These are phyloP conservation scores for Terfezia boudieri DNA, from an alignment of 495 filamentous ascomycete genomes.

Conservation along the genomic window DNA sequence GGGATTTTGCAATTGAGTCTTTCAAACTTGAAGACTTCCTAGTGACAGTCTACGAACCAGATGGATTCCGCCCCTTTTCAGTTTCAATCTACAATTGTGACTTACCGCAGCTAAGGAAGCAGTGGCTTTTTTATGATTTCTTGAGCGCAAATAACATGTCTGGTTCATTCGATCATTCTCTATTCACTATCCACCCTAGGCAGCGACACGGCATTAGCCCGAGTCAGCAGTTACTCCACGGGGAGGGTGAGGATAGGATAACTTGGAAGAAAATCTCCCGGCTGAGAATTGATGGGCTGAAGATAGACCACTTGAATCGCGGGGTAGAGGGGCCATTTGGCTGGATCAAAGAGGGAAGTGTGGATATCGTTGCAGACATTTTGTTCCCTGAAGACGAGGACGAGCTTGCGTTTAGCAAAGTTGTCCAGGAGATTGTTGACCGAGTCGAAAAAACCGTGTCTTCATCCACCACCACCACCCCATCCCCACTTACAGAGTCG, in stretches of 20 bases:
- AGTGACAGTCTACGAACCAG: slow-evolving; percentile 77
- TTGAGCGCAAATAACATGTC: slow-evolving; percentile 88
- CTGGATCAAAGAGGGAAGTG: slow-evolving; percentile 90
- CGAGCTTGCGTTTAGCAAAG: slow-evolving; percentile 69
- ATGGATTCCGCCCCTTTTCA: slow-evolving; percentile 74
- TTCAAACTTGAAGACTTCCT: slow-evolving; percentile 92
- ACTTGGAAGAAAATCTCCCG: slow-evolving; percentile 86
- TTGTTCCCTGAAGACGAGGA: slow-evolving; percentile 62
- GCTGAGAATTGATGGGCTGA: slow-evolving; percentile 75
- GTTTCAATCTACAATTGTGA: slow-evolving; percentile 91
- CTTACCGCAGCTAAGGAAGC: slow-evolving; percentile 74
- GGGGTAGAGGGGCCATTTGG: slow-evolving; percentile 87
- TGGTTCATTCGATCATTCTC: slow-evolving; percentile 79
- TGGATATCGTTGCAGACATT: slow-evolving; percentile 89
- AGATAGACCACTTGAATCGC: slow-evolving; percentile 87
- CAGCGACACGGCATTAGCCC: slow-evolving; percentile 50
- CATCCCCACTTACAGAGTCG: slow-evolving; percentile 24
- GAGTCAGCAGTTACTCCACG: slow-evolving; percentile 23
- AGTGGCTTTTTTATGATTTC: slow-evolving; percentile 96
- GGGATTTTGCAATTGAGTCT: slow-evolving; percentile 87
- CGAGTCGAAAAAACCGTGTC: slow-evolving; percentile 79
- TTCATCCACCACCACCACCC: slow-evolving; percentile 32
- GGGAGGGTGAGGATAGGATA: slow-evolving; percentile 27
- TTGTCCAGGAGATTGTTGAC: slow-evolving; percentile 86
- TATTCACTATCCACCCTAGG: slow-evolving; percentile 91